phyloP scores from a whole-genome alignment of 441 rosid genomes.

The Pelargonium cotyledonis region DNA sequence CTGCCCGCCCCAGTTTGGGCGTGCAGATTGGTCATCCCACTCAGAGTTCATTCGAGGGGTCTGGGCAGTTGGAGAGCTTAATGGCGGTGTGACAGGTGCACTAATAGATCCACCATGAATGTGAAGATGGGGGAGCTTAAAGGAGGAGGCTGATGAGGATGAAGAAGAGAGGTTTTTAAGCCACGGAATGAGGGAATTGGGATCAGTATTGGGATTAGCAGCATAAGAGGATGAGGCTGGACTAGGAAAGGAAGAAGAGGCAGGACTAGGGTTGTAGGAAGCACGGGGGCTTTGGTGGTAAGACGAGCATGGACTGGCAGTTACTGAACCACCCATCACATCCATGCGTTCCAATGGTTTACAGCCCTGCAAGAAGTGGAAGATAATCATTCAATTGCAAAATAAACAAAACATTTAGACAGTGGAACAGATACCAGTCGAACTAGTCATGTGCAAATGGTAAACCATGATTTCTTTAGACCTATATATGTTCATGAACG shows the following conservation, averaged over 20 bases:
- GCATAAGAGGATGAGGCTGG: slow-evolving; percentile 53
- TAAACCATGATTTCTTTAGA: background rate
- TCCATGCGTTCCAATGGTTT: slow-evolving; percentile 55
- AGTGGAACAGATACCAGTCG: no score
- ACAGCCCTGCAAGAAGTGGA: slow-evolving; percentile 41
- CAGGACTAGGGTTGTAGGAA: slow-evolving; percentile 55
- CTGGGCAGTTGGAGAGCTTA: slow-evolving; percentile 64
- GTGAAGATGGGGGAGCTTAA: slow-evolving; percentile 41
- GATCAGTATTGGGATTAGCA: slow-evolving; percentile 41
- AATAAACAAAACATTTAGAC: background rate
- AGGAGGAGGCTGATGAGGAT: slow-evolving; percentile 58
- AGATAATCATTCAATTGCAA: slow-evolving; percentile 1
- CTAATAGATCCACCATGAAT: slow-evolving; percentile 61
- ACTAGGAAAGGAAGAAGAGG: slow-evolving; percentile 52
- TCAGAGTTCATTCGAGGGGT: slow-evolving; percentile 42
- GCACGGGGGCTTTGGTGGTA: slow-evolving; percentile 53
- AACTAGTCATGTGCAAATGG: no score
- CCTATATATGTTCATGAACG: background rate
- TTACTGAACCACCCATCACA: slow-evolving; percentile 43
- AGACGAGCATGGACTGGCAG: slow-evolving; percentile 51
- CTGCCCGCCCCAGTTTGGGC: slow-evolving; percentile 26
- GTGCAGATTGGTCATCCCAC: slow-evolving; percentile 40
- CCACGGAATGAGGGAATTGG: slow-evolving; percentile 59
- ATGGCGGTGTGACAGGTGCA: slow-evolving; percentile 70
- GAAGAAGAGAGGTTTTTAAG: slow-evolving; percentile 61